These are phyloP conservation scores for Quercus lobata DNA, from an alignment of 331 rosid genomes.

Conservation along the genomic window DNA sequence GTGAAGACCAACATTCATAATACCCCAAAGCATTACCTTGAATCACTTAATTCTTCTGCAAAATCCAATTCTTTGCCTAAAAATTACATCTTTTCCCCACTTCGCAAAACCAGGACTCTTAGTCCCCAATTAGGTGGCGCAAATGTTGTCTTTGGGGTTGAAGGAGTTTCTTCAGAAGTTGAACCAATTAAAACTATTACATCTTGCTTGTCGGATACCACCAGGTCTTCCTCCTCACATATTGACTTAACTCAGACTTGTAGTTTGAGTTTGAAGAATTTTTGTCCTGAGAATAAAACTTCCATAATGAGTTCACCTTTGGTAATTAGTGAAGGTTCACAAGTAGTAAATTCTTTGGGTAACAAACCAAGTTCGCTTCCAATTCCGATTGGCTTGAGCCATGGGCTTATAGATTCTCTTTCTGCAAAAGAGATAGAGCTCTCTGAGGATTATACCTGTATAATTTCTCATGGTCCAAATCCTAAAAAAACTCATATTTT, in stretches of 20 bases:
- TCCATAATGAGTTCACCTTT: slow-evolving; percentile 20
- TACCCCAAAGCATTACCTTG: slow-evolving; percentile 33
- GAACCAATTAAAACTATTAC: slow-evolving; percentile 23
- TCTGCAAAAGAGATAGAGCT: slow-evolving; percentile 80
- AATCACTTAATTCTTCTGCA: slow-evolving; percentile 34
- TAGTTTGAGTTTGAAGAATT: slow-evolving; percentile 22
- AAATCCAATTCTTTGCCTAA: slow-evolving; percentile 69
- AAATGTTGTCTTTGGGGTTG: slow-evolving; percentile 27
- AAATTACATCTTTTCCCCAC: slow-evolving; percentile 51
- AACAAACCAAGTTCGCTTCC: slow-evolving; percentile 59
- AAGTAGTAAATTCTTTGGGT: slow-evolving; percentile 30
- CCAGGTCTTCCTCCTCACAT: slow-evolving; percentile 28
- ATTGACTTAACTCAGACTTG: slow-evolving; percentile 23
- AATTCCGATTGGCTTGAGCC: slow-evolving; percentile 42
- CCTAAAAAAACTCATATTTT: slow-evolving; percentile 75
- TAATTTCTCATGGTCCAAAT: slow-evolving; percentile 92
- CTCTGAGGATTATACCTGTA: slow-evolving; percentile 91
- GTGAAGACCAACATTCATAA: slow-evolving; percentile 40
- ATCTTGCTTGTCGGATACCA: slow-evolving; percentile 36
- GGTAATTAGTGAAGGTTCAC: slow-evolving; percentile 18
- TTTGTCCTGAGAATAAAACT: slow-evolving; percentile 29
- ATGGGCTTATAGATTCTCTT: slow-evolving; percentile 48
- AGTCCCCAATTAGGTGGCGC: slow-evolving; percentile 25
- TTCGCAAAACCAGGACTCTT: slow-evolving; percentile 31
- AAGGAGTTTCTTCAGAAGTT: slow-evolving; percentile 27